Conservation (phyloP, 352 stramenopile species). For the Phytophthora pini region DNA sequence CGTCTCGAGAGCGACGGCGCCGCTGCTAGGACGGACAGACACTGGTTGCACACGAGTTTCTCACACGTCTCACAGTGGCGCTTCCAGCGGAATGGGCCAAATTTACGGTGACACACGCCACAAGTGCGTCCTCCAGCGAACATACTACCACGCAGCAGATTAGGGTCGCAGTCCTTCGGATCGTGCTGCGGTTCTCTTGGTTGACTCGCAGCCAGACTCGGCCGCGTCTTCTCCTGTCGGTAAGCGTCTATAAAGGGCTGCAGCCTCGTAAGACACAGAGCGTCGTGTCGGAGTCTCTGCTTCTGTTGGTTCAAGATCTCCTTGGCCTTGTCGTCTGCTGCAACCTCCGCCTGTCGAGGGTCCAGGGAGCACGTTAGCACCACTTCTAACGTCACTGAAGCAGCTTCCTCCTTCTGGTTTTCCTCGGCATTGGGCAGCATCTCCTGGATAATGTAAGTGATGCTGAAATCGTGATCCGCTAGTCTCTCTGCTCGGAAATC, state of each 20-base stretch:
- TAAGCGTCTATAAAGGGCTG: constrained; percentile 60
- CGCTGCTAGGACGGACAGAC: constrained; percentile 63
- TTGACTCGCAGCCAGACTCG: not conserved
- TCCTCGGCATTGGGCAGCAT: constrained; percentile 5
- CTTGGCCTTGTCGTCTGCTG: constrained; percentile 26
- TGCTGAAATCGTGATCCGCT: constrained; percentile 52
- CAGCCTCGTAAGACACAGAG: constrained; percentile 61
- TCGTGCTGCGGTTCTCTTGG: constrained; percentile 27
- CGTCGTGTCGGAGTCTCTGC: constrained; percentile 59
- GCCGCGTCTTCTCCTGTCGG: constrained; percentile 40
- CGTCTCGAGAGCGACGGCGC: constrained; percentile 54
- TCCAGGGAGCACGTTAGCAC: constrained; percentile 57
- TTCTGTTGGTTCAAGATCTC: constrained; percentile 42
- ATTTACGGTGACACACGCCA: constrained; percentile 63
- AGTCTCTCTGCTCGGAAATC: constrained; percentile 50
- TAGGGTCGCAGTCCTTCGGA: constrained; percentile 38
- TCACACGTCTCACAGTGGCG: constrained; percentile 69
- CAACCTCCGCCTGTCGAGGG: constrained; percentile 1
- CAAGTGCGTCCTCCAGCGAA: constrained; percentile 40
- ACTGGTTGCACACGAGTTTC: constrained; percentile 67
- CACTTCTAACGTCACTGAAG: constrained; percentile 67
- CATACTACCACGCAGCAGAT: constrained; percentile 24
- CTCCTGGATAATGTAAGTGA: constrained; percentile 83
- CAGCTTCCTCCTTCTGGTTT: constrained; percentile 9
- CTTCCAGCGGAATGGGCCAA: constrained; percentile 83